Percentiles rank a stretch among this genome's conserved stretches.
Conservation (phyloP, 495 filamentous ascomycete species). For the Pyrenopolyporus hunteri region DNA sequence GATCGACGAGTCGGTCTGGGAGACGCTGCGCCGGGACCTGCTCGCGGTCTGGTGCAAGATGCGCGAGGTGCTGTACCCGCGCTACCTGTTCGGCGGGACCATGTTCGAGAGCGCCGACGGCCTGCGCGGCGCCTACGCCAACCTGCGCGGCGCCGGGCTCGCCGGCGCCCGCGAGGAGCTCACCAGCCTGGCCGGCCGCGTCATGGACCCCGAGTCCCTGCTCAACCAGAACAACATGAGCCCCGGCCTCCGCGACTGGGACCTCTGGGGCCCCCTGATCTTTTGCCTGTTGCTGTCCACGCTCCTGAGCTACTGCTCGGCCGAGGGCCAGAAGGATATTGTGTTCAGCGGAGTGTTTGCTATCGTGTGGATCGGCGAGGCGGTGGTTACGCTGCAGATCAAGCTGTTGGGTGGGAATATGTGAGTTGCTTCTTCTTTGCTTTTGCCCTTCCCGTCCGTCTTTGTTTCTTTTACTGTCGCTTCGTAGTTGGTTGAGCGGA, state of each 20-base stretch:
- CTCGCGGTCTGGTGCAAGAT: conserved; percentile 96
- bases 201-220: conserved; percentile 66
- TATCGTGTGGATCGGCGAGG: conserved; percentile 95
- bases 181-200: conserved; percentile 62
- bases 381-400: conserved; percentile 97
- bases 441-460: conserved; percentile 4
- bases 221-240: conserved; percentile 81
- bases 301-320: conserved; percentile 78
- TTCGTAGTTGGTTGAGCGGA: not conserved
- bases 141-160: conserved; percentile 55
- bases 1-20: conserved; percentile 97
- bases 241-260: conserved; percentile 90
- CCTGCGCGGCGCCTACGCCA: conserved; percentile 59
- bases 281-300: conserved; percentile 89
- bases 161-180: conserved; percentile 66
- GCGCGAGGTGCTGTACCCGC: conserved; percentile 96
- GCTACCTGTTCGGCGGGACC: conserved; percentile 85
- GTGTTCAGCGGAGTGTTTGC: conserved; percentile 97
- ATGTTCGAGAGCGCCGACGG: conserved; percentile 66
- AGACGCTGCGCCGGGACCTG: conserved; percentile 88
- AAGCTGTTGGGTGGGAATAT: conserved; percentile 97
- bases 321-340: conserved; percentile 75
- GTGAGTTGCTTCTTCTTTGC: conserved; percentile 57
- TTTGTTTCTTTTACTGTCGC: not conserved
- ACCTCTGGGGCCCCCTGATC: conserved; percentile 94